Percentiles rank a stretch among this genome's conserved stretches.
These are phyloP conservation scores for Chiua sp. DNA, from an alignment of 1,284 basidiomycete genomes.

Conservation along the genomic window DNA sequence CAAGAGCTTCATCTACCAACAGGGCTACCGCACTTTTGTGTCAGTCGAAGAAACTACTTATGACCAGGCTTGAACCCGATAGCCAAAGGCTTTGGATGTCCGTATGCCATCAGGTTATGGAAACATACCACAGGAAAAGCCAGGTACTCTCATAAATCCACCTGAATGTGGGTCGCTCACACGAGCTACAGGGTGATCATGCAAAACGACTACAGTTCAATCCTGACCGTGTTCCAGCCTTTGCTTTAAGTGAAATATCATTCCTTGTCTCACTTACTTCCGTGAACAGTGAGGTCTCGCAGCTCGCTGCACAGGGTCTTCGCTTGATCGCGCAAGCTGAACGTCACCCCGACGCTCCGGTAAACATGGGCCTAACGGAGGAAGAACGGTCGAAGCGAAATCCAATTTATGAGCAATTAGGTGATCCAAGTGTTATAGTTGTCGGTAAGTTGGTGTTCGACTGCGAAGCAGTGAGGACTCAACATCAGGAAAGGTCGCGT, in stretches of 20 bases:
- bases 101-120: slow-evolving; percentile 64
- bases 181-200: slow-evolving; percentile 43
- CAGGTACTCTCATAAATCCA: slow-evolving; percentile 42
- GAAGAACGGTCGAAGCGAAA: slow-evolving; percentile 71
- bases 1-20: slow-evolving; percentile 14
- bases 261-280: slow-evolving; percentile 75
- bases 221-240: slow-evolving; percentile 58
- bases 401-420: slow-evolving; percentile 77
- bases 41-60: slow-evolving; percentile 61
- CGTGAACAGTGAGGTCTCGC: slow-evolving; percentile 65
- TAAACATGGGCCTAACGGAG: slow-evolving; percentile 52
- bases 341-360: slow-evolving; percentile 58
- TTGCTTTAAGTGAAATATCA: slow-evolving; percentile 71
- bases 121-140: slow-evolving; percentile 54
- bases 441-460: slow-evolving; percentile 57
- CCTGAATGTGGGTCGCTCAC: slow-evolving; percentile 7
- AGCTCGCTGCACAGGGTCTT: slow-evolving; percentile 69
- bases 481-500: slow-evolving; percentile 55
- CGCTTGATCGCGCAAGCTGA: slow-evolving; percentile 71
- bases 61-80: slow-evolving; percentile 61
- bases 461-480: background rate
- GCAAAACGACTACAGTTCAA: slow-evolving; percentile 54
- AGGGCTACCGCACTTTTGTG: slow-evolving; percentile 63
- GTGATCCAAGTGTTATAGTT: slow-evolving; percentile 70
- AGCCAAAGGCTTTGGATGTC: slow-evolving; percentile 70